Evolutionary conservation across 2,329 filamentous ascomycete genomes (phyloP), one percentile per base, ranked within the genome.

Genomic region (Lachnum nothofagi): DNA sequence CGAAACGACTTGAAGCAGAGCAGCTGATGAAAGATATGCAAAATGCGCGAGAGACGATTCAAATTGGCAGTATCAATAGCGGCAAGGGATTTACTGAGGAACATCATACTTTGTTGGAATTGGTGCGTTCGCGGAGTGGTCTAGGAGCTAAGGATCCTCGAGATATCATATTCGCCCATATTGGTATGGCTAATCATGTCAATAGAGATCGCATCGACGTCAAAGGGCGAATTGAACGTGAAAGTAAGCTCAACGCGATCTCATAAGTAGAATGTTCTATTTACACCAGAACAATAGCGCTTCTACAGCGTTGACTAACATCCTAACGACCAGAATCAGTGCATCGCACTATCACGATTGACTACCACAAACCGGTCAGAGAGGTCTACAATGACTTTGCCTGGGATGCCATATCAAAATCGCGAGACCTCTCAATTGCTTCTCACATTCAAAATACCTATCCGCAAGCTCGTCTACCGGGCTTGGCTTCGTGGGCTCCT

Each of bases 311-410:
- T n/a, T n/a, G n/a, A n/a, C n/a, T n/a, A n/a, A n/a, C n/a, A n/a
- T n/a, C n/a, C n/a, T n/a, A n/a, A n/a, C n/a, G n/a, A n/a, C n/a
- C n/a, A n/a, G n/a, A n/a, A n/a, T n/a, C n/a, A n/a, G n/a, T n/a
- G n/a, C n/a, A 12, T 3, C 40, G 29, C 12, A 16, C 27, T 4
- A 31, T 42, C 4, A 6, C 7, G 17, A 42, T 42, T 22, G 40
- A 42, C 23, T 42, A 42, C 27, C 9, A 29, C 10, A 42, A 42
- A 20, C 16, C 40, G n/a, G 27, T 31, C 8, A 24, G 17, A 14
- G 23, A 42, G 16, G 24, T 42, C 4, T 42, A 33, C 40, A 42
- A 42, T 22, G 24, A 42, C 3, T 42, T 42, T 19, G 40, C 40
- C 16, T 9, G 20, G 14, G 17, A 14, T 4, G 40, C 40, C 1